These are phyloP conservation scores for Angophora floribunda DNA, from an alignment of 345 rosid genomes.

Conservation along the genomic window DNA sequence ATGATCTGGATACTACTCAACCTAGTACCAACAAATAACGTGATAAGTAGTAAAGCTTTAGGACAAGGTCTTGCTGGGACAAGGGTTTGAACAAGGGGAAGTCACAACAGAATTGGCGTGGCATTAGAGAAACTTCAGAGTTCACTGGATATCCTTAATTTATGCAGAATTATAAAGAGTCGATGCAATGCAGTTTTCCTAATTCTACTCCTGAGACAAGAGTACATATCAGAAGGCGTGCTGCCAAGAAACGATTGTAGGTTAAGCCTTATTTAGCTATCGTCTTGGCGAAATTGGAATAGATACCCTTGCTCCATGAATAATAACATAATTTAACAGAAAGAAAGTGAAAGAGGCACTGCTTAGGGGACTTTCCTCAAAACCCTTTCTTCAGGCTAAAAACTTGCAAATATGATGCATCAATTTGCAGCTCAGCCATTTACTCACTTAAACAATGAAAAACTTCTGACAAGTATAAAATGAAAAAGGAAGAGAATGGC, in stretches of 20 bases:
- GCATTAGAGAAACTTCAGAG: neutral
- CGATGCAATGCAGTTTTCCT: neutral
- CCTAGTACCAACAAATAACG: no score
- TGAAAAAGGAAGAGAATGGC: neutral
- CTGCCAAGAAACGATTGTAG: neutral
- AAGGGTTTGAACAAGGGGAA: neutral
- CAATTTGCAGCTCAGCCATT: neutral
- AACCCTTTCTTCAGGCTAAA: neutral
- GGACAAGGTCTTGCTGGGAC: neutral
- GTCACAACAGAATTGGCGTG: neutral
- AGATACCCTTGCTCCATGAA: neutral
- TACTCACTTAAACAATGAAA: neutral
- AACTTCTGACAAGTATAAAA: neutral
- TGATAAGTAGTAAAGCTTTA: neutral
- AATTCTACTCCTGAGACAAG: neutral
- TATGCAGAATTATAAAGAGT: neutral
- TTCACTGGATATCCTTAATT: neutral
- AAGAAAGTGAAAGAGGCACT: neutral
- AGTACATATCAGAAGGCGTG: neutral
- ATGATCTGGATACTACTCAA: no score
- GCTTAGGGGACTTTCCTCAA: neutral
- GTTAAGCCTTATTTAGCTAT: neutral
- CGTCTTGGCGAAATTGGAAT: neutral
- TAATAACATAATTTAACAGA: neutral
- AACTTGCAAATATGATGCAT: neutral